Percentiles rank a stretch among this genome's conserved stretches.
phyloP scores from a whole-genome alignment of 179 eudicot genomes.

The Beta lomatogona region DNA sequence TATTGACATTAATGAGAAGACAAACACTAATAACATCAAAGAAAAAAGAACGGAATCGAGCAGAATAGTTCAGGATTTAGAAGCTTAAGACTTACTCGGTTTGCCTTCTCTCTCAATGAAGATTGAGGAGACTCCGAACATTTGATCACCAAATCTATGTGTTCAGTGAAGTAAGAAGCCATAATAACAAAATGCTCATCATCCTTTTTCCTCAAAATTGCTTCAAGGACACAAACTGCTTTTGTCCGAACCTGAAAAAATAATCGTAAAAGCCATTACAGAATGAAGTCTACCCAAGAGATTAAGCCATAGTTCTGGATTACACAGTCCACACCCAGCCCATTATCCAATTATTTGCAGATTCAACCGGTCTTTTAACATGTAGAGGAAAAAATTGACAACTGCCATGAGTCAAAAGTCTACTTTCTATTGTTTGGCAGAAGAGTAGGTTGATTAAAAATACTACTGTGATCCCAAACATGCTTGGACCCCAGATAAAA shows the following conservation, averaged over 20 bases:
- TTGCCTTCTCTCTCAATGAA: slow-evolving; percentile 86
- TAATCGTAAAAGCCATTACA: slow-evolving; percentile 17
- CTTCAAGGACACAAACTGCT: slow-evolving; percentile 93
- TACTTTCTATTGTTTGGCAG: background rate
- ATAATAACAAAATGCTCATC: slow-evolving; percentile 55
- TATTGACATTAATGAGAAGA: background rate
- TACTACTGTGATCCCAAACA: background rate
- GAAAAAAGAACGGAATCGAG: background rate
- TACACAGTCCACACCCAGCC: background rate
- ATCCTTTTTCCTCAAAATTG: slow-evolving; percentile 76
- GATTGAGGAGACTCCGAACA: slow-evolving; percentile 97
- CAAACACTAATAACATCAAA: background rate
- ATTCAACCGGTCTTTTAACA: background rate
- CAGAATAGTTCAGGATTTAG: background rate
- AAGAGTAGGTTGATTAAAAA: background rate
- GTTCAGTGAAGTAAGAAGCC: slow-evolving; percentile 70
- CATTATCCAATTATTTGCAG: background rate
- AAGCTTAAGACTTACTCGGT: slow-evolving; percentile 48
- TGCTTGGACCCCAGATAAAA: background rate
- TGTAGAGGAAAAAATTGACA: background rate
- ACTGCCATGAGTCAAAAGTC: background rate
- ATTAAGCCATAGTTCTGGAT: background rate
- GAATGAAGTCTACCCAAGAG: background rate
- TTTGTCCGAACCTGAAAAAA: slow-evolving; percentile 75
- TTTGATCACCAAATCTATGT: slow-evolving; percentile 54